phyloP scores from a whole-genome alignment of 495 filamentous ascomycete species.

The Annulohypoxylon maeteangense region DNA sequence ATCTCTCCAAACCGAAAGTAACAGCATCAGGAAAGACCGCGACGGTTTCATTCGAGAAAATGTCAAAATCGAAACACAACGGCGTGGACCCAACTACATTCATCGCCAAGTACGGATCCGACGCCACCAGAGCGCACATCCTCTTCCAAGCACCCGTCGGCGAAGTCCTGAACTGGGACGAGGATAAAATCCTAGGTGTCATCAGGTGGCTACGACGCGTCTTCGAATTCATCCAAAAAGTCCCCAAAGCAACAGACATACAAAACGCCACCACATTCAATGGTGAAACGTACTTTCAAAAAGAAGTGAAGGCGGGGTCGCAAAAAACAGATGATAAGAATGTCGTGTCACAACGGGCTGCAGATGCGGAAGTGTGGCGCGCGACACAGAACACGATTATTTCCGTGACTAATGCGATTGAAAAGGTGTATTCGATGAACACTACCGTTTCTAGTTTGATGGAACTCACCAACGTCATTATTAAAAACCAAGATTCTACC shows the following conservation, averaged over 20 bases:
- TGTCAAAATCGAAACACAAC: slow-evolving; percentile 97
- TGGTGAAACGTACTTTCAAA: slow-evolving; percentile 49
- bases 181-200: slow-evolving; percentile 81
- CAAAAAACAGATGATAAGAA: slow-evolving; percentile 33
- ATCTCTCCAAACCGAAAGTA: slow-evolving; percentile 67
- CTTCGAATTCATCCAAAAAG: slow-evolving; percentile 64
- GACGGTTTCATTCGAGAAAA: slow-evolving; percentile 81
- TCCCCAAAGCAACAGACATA: slow-evolving; percentile 17
- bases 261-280: slow-evolving; percentile 11
- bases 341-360: slow-evolving; percentile 49
- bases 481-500: slow-evolving; percentile 41
- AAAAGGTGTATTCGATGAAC: slow-evolving; percentile 78
- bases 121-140: slow-evolving; percentile 86
- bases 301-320: slow-evolving; percentile 1
- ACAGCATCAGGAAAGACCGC: slow-evolving; percentile 66
- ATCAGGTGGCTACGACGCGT: slow-evolving; percentile 80
- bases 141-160: slow-evolving; percentile 86
- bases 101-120: slow-evolving; percentile 78
- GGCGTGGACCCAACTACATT: slow-evolving; percentile 83
- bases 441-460: slow-evolving; percentile 85
- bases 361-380: slow-evolving; percentile 68
- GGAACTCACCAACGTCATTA: slow-evolving; percentile 75
- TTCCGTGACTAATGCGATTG: slow-evolving; percentile 75
- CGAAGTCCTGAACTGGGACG: slow-evolving; percentile 89
- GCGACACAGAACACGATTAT: slow-evolving; percentile 72